phyloP scores from a whole-genome alignment of 2,329 filamentous ascomycete species.

The Alternaria incomplexa region DNA sequence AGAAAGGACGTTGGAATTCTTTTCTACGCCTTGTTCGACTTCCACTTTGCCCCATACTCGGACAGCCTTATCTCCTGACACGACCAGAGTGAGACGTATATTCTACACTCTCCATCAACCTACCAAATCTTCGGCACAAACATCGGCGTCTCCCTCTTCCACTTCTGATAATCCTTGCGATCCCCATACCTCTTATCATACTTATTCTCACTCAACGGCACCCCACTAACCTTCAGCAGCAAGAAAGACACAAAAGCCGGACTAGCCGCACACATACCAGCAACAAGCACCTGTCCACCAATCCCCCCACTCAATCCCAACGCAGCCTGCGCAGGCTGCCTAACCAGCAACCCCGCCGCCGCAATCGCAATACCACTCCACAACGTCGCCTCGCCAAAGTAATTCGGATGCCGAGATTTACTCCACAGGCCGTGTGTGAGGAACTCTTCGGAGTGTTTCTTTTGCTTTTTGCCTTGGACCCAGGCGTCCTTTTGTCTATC shows the following conservation, averaged over 20 bases:
- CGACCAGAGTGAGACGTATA: no score
- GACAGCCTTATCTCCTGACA: no score
- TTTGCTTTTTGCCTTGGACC: constrained; percentile 65
- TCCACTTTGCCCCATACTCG: no score
- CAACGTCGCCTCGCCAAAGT: constrained; percentile 73
- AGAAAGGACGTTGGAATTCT: not conserved
- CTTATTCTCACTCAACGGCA: constrained; percentile 71
- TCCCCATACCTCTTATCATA: constrained; percentile 70
- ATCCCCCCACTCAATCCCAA: constrained; percentile 60
- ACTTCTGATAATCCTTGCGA: constrained; percentile 69
- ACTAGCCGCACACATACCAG: constrained; percentile 62
- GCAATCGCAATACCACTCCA: constrained; percentile 71
- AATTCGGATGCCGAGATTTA: constrained; percentile 69
- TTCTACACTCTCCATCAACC: not conserved
- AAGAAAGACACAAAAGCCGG: constrained; percentile 70
- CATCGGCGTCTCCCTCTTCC: constrained; percentile 70
- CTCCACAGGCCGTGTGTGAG: constrained; percentile 68
- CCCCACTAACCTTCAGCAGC: constrained; percentile 67
- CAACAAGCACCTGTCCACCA: constrained; percentile 52
- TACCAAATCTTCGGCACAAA: constrained; percentile 66
- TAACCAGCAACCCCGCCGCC: constrained; percentile 63
- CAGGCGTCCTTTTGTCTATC: constrained; percentile 70
- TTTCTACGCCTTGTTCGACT: no score
- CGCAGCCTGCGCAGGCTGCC: constrained; percentile 61
- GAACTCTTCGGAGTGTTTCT: constrained; percentile 72